Percentiles rank a stretch among this genome's conserved stretches.
These are phyloP conservation scores for Drechslera avenae DNA, from an alignment of 2,329 filamentous ascomycete species.

Conservation along the genomic window DNA sequence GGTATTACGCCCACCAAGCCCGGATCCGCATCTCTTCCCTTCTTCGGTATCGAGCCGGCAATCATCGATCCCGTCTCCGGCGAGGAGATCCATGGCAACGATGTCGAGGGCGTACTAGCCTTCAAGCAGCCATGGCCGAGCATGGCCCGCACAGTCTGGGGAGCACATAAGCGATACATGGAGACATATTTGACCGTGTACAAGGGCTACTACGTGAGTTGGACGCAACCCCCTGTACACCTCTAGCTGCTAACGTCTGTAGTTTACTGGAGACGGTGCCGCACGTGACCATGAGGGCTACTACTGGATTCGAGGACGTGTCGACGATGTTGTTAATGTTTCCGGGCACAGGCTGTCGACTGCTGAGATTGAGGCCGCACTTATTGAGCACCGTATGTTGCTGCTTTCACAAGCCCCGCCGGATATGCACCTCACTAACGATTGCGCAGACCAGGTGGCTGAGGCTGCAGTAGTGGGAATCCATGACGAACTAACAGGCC, in stretches of 20 bases:
- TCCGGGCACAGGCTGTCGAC: constrained; percentile 95
- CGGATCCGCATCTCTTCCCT: constrained; percentile 91
- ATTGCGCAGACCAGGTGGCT: constrained; percentile 68
- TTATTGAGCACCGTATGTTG: constrained; percentile 79
- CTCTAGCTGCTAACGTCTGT: constrained; percentile 22
- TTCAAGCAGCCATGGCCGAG: constrained; percentile 99
- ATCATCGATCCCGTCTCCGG: constrained; percentile 97
- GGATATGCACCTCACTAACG: constrained; percentile 26
- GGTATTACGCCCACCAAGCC: constrained; percentile 97
- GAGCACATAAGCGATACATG: constrained; percentile 97
- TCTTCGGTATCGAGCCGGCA: constrained; percentile 97
- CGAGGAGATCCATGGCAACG: constrained; percentile 90
- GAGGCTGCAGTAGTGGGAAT: constrained; percentile 96
- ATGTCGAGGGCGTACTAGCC: constrained; percentile 93
- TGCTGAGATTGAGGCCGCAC: constrained; percentile 94
- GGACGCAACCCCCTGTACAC: background rate
- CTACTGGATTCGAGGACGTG: constrained; percentile 99
- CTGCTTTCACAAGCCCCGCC: background rate
- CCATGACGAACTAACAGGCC: constrained; percentile 89
- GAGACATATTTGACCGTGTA: constrained; percentile 98
- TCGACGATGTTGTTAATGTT: constrained; percentile 98
- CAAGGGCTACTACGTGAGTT: constrained; percentile 94
- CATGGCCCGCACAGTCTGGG: constrained; percentile 98
- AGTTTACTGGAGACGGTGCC: constrained; percentile 93
- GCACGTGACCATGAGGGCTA: constrained; percentile 97